These are phyloP conservation scores for Globisporangium cylindrosporum DNA, from an alignment of 352 stramenopile species.

Conservation along the genomic window DNA sequence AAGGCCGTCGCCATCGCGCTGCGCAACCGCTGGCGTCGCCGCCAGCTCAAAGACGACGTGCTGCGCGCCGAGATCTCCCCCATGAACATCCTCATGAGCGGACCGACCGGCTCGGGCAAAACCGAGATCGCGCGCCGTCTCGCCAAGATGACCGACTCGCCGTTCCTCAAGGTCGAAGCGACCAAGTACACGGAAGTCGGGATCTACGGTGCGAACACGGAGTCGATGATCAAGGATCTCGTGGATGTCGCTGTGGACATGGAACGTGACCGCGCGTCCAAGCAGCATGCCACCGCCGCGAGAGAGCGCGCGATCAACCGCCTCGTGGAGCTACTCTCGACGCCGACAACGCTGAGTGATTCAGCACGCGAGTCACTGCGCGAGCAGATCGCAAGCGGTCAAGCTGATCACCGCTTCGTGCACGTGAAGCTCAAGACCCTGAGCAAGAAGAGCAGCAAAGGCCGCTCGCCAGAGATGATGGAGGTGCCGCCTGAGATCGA, in stretches of 20 bases:
- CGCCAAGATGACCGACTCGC: conserved; percentile 95
- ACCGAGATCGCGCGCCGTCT: conserved; percentile 98
- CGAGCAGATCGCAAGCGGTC: conserved; percentile 57
- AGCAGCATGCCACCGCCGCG: conserved; percentile 87
- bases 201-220: conserved; percentile 97
- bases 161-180: conserved; percentile 98
- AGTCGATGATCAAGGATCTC: conserved; percentile 98
- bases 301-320: conserved; percentile 89
- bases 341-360: conserved; percentile 37
- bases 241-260: conserved; percentile 95
- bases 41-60: conserved; percentile 88
- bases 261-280: conserved; percentile 68
- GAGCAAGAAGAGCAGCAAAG: conserved; percentile 31
- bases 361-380: conserved; percentile 42
- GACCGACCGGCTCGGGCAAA: conserved; percentile 97
- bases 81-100: conserved; percentile 99
- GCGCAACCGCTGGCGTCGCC: conserved; percentile 97
- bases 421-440: conserved; percentile 50
- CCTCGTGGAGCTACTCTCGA: conserved; percentile 72
- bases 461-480: conserved; percentile 53
- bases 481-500: conserved; percentile 79
- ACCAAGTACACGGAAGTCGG: conserved; percentile 99
- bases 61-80: conserved; percentile 91
- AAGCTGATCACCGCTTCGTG: conserved; percentile 51
- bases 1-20: conserved; percentile 97